Evolutionary conservation across 2,329 filamentous ascomycete species (phyloP).

Genomic region (Harringtonia lauricola): DNA sequence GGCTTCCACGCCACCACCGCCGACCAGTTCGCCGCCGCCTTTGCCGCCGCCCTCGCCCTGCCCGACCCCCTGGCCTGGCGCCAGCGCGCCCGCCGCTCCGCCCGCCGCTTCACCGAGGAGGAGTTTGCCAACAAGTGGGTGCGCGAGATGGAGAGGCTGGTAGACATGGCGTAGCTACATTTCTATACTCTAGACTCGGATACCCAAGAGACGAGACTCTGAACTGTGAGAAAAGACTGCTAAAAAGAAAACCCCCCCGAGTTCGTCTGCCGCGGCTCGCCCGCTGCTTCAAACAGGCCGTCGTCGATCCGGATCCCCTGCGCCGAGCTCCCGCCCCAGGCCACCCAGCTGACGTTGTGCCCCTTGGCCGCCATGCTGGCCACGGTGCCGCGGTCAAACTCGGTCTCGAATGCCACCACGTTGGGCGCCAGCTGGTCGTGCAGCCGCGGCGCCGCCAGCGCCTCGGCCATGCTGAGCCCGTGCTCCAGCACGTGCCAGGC

Average conservation of each 20-base stretch:
- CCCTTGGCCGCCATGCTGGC: constrained; percentile 54
- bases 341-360: constrained; percentile 66
- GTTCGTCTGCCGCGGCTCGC: constrained; percentile 69
- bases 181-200: neutral
- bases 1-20: constrained; percentile 79
- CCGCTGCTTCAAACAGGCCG: constrained; percentile 64
- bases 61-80: constrained; percentile 67
- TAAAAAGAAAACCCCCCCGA: constrained; percentile 51
- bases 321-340: constrained; percentile 54
- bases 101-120: constrained; percentile 76
- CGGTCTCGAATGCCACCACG: constrained; percentile 56
- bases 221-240: too few species aligned
- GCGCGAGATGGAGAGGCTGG: constrained; percentile 59
- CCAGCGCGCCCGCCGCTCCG: constrained; percentile 62
- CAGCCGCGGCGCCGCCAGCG: constrained; percentile 57
- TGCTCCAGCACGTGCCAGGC: constrained; percentile 65
- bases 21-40: constrained; percentile 70
- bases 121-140: constrained; percentile 77
- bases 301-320: constrained; percentile 63
- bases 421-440: constrained; percentile 77
- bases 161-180: constrained; percentile 25
- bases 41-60: constrained; percentile 63
- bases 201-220: too few species aligned
- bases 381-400: constrained; percentile 59
- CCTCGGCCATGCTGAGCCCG: constrained; percentile 45